Evolutionary conservation across 441 rosid genomes (phyloP).

Genomic region (Gossypium trilobum): DNA sequence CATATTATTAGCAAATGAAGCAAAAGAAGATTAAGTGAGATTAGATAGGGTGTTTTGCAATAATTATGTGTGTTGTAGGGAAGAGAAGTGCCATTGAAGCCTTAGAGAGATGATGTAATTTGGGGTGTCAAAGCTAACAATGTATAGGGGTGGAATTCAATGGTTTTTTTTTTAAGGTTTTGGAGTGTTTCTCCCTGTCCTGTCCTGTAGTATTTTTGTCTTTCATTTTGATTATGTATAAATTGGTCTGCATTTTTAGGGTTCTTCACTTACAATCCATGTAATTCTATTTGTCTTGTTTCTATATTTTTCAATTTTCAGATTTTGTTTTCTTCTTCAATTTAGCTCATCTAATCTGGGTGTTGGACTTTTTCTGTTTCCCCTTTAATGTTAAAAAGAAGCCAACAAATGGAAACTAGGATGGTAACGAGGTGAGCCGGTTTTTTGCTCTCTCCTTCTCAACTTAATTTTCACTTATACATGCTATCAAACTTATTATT

Average conservation of each 20-base stretch:
- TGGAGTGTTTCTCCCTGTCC: neutral
- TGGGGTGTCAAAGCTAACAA: neutral
- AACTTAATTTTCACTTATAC: no score
- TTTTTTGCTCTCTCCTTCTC: no score
- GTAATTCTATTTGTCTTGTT: conserved; percentile 7
- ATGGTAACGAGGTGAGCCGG: no score
- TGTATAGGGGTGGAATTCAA: neutral
- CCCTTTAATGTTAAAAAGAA: no score
- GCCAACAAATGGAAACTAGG: no score
- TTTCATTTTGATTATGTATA: conserved; percentile 19
- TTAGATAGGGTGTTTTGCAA: neutral
- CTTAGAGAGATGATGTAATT: neutral
- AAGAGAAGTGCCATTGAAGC: neutral
- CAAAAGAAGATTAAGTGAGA: conserved; percentile 18
- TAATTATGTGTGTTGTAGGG: neutral
- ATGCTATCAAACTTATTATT: no score
- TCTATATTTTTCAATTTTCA: neutral
- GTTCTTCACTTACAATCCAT: conserved; percentile 2
- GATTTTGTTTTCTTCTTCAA: neutral
- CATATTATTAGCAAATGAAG: conserved; percentile 15
- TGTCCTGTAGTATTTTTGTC: neutral
- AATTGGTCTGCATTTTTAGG: conserved; percentile 20
- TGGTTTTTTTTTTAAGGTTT: neutral
- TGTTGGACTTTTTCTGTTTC: no score
- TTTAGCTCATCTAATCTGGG: no score